Base-by-base conservation (phyloP, 805 yeast genomes). In the Maudiozyma bulderi region DNA sequence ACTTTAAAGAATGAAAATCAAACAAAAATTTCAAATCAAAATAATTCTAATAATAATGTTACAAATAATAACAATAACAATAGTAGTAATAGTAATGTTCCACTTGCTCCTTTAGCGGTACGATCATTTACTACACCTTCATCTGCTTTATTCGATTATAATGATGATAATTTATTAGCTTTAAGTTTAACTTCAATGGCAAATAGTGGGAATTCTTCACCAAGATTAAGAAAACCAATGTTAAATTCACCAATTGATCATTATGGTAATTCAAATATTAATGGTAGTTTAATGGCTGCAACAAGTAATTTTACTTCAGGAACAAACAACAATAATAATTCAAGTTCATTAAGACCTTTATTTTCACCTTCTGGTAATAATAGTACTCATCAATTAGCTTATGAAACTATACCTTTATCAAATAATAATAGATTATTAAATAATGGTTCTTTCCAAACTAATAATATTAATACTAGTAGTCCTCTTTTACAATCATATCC, bases 101-200 rank as follows among this genome's bases (percentile, higher is more conserved):
- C 51, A 8, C 32, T 48, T 11, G 51, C 51, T 6, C 51, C 51
- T 29, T 31, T 48, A 32, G 48, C 51, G 3, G 43, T 48, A 11
- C 28, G 51, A 37, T 40, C 49, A 20, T 43, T 41, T 15, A 48
- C 47, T 11, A 47, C 51, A 11, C 54, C 52, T 6, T 49, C 52
- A 38, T 35, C 56, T 8, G 52, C 58, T n/a, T 45, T 57, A 8
- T 54, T 60, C 29, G 64, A 58, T 43, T 67, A 65, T 40, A 60
- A 63, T 45, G 68, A 65, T 39, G 69, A 65, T 51, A 65, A 62
- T 45, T 54, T 65, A 59, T 47, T 65, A 33, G 69, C 69, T 3
- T 52, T 65, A 45, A 64, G 68, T 48, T 50, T 65, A 30, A 62
- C 69, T 5, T 62, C 66, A 13, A 64, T 65, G 67, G 69, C 69